Conservation (phyloP, 495 filamentous ascomycete genomes). For the Penicillium cosmopolitanum region DNA sequence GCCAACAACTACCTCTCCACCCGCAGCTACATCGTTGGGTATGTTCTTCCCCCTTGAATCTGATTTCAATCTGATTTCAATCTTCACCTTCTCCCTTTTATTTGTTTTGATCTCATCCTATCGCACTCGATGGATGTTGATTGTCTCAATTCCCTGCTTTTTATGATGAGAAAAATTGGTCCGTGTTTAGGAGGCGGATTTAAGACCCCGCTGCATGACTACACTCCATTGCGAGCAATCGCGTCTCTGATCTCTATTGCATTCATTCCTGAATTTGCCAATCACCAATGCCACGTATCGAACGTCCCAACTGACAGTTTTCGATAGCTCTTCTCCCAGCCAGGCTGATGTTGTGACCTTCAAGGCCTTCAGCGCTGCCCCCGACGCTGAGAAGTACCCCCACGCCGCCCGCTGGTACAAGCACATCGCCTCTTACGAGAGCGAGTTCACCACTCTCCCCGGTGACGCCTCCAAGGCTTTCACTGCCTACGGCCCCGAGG, state of each 20-base stretch:
- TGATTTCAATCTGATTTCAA: constrained; percentile 8
- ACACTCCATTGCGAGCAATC: constrained; percentile 74
- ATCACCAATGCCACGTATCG: constrained; percentile 6
- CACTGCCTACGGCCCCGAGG: constrained; percentile 91
- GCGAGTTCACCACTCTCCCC: constrained; percentile 86
- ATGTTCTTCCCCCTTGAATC: constrained; percentile 39
- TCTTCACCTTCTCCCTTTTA: constrained; percentile 11
- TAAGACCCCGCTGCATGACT: constrained; percentile 95
- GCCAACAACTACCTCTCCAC: constrained; percentile 90
- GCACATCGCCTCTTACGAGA: constrained; percentile 89
- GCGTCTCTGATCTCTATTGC: constrained; percentile 74
- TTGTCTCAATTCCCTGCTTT: constrained; percentile 30
- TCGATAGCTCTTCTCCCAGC: constrained; percentile 73
- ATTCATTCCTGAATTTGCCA: constrained; percentile 11
- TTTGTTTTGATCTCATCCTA: constrained; percentile 14
- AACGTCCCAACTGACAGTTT: constrained; percentile 36
- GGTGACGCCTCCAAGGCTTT: constrained; percentile 88
- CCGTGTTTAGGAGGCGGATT: constrained; percentile 98
- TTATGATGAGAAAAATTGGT: constrained; percentile 94
- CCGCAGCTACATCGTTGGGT: constrained; percentile 94
- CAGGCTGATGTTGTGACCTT: constrained; percentile 95
- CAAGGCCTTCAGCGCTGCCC: constrained; percentile 80
- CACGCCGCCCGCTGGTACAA: constrained; percentile 97
- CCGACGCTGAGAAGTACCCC: constrained; percentile 84
- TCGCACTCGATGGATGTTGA: constrained; percentile 2